These are phyloP conservation scores for Metschnikowia bowlesiae DNA, from an alignment of 805 yeast species.

Conservation along the genomic window DNA sequence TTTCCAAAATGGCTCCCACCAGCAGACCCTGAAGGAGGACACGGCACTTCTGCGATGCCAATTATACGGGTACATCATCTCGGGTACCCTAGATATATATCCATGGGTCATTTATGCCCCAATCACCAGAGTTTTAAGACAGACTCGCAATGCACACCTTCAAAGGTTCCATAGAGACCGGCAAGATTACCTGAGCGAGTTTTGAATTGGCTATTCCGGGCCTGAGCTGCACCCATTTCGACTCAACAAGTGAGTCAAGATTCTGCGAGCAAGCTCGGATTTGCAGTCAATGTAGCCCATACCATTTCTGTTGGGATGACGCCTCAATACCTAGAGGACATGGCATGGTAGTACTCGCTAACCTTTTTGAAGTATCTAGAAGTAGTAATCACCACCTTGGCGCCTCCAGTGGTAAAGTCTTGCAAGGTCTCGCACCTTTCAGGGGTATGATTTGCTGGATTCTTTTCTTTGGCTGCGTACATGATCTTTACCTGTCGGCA, in stretches of 20 bases:
- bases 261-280: constrained; percentile 97
- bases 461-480: too few relatives aligned
- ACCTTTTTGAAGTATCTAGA: constrained; percentile 91
- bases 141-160: constrained; percentile 79
- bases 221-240: constrained; percentile 69
- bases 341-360: constrained; percentile 91
- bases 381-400: constrained; percentile 93
- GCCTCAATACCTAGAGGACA: constrained; percentile 91
- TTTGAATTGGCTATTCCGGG: constrained; percentile 70
- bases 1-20: too few relatives aligned
- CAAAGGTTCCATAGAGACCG: constrained; percentile 97
- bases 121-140: constrained; percentile 97
- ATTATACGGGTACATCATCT: too few relatives aligned
- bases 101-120: constrained; percentile 61
- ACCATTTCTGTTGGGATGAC: constrained; percentile 96
- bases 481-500: too few relatives aligned
- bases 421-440: constrained; percentile 62
- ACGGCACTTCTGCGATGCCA: too few relatives aligned
- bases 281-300: constrained; percentile 87
- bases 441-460: too few relatives aligned
- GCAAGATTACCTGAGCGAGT: constrained; percentile 96
- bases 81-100: too few relatives aligned
- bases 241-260: constrained; percentile 88
- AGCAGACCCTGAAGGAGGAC: too few relatives aligned
- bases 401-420: constrained; percentile 96